These are phyloP conservation scores for Yamadazyma laniorum DNA, from an alignment of 805 yeast species.

Conservation along the genomic window DNA sequence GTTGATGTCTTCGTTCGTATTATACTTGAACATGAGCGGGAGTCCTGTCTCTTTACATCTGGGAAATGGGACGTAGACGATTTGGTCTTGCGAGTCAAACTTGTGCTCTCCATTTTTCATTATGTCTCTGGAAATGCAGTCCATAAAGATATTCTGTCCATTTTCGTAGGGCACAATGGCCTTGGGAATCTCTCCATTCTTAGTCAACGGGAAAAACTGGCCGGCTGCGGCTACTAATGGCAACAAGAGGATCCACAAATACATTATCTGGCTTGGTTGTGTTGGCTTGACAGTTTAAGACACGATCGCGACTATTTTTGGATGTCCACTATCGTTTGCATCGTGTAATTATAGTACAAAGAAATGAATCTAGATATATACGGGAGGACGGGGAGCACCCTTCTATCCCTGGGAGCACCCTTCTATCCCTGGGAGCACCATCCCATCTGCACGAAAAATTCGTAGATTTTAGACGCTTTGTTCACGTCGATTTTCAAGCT, in stretches of 20 bases:
- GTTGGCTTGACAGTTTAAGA: too few relatives aligned
- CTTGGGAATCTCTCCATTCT: constrained; percentile 36
- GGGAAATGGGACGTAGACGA: constrained; percentile 59
- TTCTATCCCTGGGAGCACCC: constrained; percentile 33
- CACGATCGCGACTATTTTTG: too few relatives aligned
- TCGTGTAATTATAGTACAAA: neutral
- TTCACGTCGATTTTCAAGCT: constrained; percentile 79
- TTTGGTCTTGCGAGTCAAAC: constrained; percentile 58
- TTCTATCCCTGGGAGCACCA: constrained; percentile 60
- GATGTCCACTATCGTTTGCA: neutral
- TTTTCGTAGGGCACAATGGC: constrained; percentile 33
- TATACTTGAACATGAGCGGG: constrained; percentile 57
- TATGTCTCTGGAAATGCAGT: constrained; percentile 66
- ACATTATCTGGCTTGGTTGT: too few relatives aligned
- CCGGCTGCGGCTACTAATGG: constrained; percentile 15
- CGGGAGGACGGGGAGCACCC: too few relatives aligned
- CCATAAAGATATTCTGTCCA: constrained; percentile 47
- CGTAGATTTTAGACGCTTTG: constrained; percentile 85
- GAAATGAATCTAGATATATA: neutral
- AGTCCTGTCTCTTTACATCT: constrained; percentile 61
- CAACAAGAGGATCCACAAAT: constrained; percentile 1
- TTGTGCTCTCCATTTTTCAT: constrained; percentile 70
- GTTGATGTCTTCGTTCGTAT: constrained; percentile 47
- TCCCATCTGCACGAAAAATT: constrained; percentile 87
- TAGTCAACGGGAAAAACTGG: constrained; percentile 39